Percentiles rank a stretch among this genome's conserved stretches.
phyloP scores from a whole-genome alignment of 2,329 filamentous ascomycete genomes.

The Cladosporium sp. region DNA sequence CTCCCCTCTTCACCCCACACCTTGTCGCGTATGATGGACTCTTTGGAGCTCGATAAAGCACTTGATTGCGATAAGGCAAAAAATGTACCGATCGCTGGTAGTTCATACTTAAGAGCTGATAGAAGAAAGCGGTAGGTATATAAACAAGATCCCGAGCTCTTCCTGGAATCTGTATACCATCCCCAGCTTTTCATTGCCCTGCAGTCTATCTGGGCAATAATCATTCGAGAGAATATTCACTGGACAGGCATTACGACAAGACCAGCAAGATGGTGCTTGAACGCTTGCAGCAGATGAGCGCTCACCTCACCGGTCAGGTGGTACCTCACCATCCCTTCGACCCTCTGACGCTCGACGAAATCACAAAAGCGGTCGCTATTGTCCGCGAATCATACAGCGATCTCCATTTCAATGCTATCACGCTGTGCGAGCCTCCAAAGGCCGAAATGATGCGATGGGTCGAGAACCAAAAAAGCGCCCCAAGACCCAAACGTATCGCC shows the following conservation, averaged over 20 bases:
- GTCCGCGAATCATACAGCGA: constrained; percentile 69
- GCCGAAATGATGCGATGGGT: constrained; percentile 80
- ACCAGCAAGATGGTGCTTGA: constrained; percentile 44
- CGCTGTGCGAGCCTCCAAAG: constrained; percentile 82
- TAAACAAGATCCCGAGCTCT: neutral
- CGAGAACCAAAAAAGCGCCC: constrained; percentile 59
- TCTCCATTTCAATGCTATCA: constrained; percentile 83
- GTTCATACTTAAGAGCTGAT: constrained; percentile 1
- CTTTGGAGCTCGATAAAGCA: constrained; percentile 16
- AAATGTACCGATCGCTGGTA: constrained; percentile 1
- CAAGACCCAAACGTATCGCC: constrained; percentile 69
- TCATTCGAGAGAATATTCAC: neutral
- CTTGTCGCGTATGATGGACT: constrained; percentile 14
- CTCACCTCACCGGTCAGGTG: constrained; percentile 59
- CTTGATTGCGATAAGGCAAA: constrained; percentile 7
- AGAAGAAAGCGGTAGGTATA: constrained; percentile 1
- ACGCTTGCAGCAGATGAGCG: constrained; percentile 62
- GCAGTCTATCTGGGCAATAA: neutral
- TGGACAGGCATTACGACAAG: neutral
- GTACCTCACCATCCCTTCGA: constrained; percentile 71
- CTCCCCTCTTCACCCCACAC: constrained; percentile 14
- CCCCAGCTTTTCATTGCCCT: neutral
- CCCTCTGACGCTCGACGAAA: constrained; percentile 71
- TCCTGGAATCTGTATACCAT: neutral
- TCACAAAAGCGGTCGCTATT: constrained; percentile 67